Conservation (phyloP, 1,284 basidiomycete genomes). For the Pseudozyma thailandica region DNA sequence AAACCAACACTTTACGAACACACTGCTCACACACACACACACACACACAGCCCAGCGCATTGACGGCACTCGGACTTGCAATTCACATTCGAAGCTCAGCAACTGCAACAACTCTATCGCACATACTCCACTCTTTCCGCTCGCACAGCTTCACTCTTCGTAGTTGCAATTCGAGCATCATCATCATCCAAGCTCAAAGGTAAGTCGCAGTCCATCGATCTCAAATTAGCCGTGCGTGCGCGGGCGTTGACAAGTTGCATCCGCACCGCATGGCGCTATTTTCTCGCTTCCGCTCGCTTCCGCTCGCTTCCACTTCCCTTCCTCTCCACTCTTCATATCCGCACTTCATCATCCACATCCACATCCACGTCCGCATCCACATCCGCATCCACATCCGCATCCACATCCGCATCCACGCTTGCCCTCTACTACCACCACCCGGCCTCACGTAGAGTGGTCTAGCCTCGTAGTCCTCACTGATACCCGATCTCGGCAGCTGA, state of each 20-base stretch:
- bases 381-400: slow-evolving; percentile 1
- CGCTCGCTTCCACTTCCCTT: background rate
- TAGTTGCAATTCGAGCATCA: background rate
- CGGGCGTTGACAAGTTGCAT: background rate
- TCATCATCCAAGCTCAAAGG: background rate
- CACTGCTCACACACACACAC: background rate
- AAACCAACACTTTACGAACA: slow-evolving; percentile 19
- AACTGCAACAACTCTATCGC: background rate
- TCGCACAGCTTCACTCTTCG: background rate
- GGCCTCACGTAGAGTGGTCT: background rate
- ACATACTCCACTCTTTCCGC: background rate
- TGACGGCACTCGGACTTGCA: slow-evolving; percentile 12
- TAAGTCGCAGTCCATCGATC: background rate
- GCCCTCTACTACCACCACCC: background rate
- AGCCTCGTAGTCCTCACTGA: background rate
- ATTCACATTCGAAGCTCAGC: slow-evolving; percentile 7
- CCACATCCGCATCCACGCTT: background rate
- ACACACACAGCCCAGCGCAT: background rate
- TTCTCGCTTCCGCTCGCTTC: slow-evolving; percentile 1
- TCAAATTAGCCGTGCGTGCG: background rate
- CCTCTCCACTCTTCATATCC: slow-evolving; percentile 4
- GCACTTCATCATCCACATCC: background rate
- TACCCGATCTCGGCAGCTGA: background rate
- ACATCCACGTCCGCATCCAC: slow-evolving; percentile 2
- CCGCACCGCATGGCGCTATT: background rate